A percentile compares a stretch with the other conserved stretches of the same genome.
Evolutionary conservation across 139 green algal genomes (phyloP).

Genomic region (Spirogloea muscicola): DNA sequence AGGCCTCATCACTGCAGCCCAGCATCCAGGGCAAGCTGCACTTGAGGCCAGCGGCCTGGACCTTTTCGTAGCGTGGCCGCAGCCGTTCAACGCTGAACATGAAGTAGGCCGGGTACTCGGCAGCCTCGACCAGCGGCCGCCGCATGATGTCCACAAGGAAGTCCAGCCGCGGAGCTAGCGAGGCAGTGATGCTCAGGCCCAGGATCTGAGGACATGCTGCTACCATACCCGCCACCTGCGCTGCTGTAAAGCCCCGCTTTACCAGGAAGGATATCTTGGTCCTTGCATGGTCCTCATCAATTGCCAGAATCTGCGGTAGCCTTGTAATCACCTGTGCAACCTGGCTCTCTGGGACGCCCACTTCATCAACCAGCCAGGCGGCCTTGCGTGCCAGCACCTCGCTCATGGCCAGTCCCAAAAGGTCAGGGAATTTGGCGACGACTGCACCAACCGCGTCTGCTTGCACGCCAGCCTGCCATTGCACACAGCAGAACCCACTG

Average conservation of each 20-base stretch:
- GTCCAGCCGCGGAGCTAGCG: conserved; percentile 13
- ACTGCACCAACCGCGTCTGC: neutral
- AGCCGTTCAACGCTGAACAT: neutral
- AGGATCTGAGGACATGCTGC: conserved; percentile 12
- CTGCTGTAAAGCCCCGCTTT: conserved; percentile 1
- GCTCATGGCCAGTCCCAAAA: neutral
- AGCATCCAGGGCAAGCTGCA: conserved; percentile 17
- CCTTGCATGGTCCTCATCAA: neutral
- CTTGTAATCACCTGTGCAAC: neutral
- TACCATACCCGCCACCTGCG: conserved; percentile 11
- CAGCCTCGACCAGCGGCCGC: conserved; percentile 9
- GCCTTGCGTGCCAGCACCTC: neutral
- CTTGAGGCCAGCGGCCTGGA: neutral
- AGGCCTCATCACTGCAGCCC: conserved; percentile 1
- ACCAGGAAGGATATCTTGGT: neutral
- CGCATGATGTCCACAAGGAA: conserved; percentile 17
- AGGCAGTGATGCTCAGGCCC: neutral
- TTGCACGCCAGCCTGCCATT: neutral
- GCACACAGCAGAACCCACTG: too few relatives aligned
- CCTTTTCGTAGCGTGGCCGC: neutral
- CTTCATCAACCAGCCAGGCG: neutral
- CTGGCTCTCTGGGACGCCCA: neutral
- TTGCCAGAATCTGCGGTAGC: conserved; percentile 14
- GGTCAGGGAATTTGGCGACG: conserved; percentile 7
- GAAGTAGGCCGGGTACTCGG: conserved; percentile 18